A percentile compares a stretch with the other conserved stretches of the same genome.
Conservation (phyloP, 73 alveolate species). For the Paramecium octaurelia region DNA sequence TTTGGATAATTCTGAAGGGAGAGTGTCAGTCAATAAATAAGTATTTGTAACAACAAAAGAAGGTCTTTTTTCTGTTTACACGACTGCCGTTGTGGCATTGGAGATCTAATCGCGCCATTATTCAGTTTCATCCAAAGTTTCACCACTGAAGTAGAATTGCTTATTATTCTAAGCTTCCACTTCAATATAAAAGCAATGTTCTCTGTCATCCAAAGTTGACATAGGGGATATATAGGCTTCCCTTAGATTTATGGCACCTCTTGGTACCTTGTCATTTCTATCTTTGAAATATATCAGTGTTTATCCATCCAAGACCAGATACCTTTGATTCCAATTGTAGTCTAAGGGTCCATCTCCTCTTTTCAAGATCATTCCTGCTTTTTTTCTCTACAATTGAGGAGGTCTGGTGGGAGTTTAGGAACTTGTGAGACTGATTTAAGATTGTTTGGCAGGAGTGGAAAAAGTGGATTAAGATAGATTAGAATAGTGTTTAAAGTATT, state of each 20-base stretch:
- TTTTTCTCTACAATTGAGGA: background rate
- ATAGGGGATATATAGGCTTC: constrained; percentile 48
- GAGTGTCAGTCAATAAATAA: background rate
- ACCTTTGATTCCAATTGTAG: constrained; percentile 61
- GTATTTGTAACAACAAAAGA: background rate
- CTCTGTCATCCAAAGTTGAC: constrained; percentile 41
- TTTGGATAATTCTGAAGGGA: constrained; percentile 4
- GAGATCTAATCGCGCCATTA: constrained; percentile 54
- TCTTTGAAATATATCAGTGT: constrained; percentile 54
- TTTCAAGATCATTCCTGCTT: constrained; percentile 47
- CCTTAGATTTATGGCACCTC: constrained; percentile 57
- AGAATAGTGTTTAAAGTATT: background rate
- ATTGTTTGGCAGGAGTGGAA: constrained; percentile 25
- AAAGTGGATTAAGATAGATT: background rate
- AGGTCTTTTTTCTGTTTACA: background rate
- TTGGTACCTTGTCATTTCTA: constrained; percentile 54
- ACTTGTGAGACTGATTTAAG: background rate
- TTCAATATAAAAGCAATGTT: constrained; percentile 58
- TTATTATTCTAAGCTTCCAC: constrained; percentile 17
- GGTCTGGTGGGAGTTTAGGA: background rate
- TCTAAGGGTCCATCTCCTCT: constrained; percentile 64
- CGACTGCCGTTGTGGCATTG: constrained; percentile 24
- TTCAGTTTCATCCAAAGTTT: constrained; percentile 52
- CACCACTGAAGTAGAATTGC: constrained; percentile 53
- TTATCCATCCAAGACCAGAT: constrained; percentile 54